Evolutionary conservation across 2,329 filamentous ascomycete species (phyloP), one percentile per base, ranked within the genome.

Genomic region (Fusarium musae): DNA sequence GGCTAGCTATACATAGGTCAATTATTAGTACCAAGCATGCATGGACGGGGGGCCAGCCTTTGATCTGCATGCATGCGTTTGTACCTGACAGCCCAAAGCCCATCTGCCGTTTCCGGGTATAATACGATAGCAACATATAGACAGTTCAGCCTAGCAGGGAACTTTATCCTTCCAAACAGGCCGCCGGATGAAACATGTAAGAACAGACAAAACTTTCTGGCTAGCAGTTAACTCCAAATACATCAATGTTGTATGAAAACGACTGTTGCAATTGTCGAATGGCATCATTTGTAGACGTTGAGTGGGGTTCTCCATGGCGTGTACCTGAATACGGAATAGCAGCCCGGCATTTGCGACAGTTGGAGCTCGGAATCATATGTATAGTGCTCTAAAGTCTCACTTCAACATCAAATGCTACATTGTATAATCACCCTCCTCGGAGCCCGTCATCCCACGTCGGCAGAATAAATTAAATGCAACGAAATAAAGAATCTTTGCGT

Each of bases 1-100:
- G 50, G 50, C 34, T 54, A n/a, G 23, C 23, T n/a, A n/a, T 47
- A 47, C 12, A 30, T 21, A 26, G 16, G 17, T 15, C 12, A 15
- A 2, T 15, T 37, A 39, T 26, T 5, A 53, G 13, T 36, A 8
- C 12, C 8, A 13, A 5, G 12, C 4, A 26, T 36, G 17, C 9
- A 26, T 26, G 3, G 9, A 3, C 9, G 9, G 30, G 9, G 30
- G 49, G 6, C 9, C 9, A 6, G 0, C 9, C 1, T n/a, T 28
- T 2, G 50, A 39, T 39, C 50, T 28, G 50, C 23, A 28, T 39
- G 23, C 50, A 26, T 19, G 4, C 16, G 12, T 26, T n/a, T 12
- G 47, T 52, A 23, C 16, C 47, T 52, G n/a, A 11, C n/a, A 12
- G 3, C 30, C 9, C 16, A 34, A 19, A 4, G 9, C 0, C 23